These are phyloP conservation scores for Ogataea hybrid DNA, from an alignment of 1,139 yeast genomes.

Conservation along the genomic window DNA sequence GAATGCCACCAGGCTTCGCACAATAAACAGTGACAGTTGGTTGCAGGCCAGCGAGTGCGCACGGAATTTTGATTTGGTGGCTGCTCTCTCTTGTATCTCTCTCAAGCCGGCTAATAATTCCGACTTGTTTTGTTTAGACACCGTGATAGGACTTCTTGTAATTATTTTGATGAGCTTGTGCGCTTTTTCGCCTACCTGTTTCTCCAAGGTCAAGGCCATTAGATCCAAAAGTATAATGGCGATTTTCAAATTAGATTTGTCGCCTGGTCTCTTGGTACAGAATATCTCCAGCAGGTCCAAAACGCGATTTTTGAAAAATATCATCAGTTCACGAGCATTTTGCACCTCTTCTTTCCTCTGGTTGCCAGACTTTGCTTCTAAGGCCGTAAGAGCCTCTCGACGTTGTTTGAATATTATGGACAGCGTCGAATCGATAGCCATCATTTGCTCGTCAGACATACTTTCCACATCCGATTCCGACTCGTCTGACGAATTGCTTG, in stretches of 20 bases:
- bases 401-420: conserved; percentile 83
- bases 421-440: conserved; percentile 86
- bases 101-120: conserved; percentile 33
- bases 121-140: conserved; percentile 13
- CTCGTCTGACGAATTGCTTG: conserved; percentile 37
- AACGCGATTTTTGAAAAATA: conserved; percentile 74
- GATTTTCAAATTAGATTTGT: conserved; percentile 40
- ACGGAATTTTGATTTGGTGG: conserved; percentile 43
- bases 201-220: conserved; percentile 67
- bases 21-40: conserved; percentile 59
- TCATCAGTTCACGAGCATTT: conserved; percentile 77
- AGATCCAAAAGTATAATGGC: conserved; percentile 61
- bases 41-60: conserved; percentile 56
- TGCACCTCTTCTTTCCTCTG: conserved; percentile 66
- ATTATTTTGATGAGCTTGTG: conserved; percentile 68
- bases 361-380: conserved; percentile 53
- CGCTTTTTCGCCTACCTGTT: conserved; percentile 68
- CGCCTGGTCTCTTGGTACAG: conserved; percentile 45
- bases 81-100: conserved; percentile 42
- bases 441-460: conserved; percentile 97
- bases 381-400: conserved; percentile 52
- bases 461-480: conserved; percentile 66
- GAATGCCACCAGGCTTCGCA: conserved; percentile 49
- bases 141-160: conserved; percentile 46
- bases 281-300: conserved; percentile 73